Evolutionary conservation across 2,329 filamentous ascomycete genomes (phyloP).

Genomic region (Setomelanomma holmii): DNA sequence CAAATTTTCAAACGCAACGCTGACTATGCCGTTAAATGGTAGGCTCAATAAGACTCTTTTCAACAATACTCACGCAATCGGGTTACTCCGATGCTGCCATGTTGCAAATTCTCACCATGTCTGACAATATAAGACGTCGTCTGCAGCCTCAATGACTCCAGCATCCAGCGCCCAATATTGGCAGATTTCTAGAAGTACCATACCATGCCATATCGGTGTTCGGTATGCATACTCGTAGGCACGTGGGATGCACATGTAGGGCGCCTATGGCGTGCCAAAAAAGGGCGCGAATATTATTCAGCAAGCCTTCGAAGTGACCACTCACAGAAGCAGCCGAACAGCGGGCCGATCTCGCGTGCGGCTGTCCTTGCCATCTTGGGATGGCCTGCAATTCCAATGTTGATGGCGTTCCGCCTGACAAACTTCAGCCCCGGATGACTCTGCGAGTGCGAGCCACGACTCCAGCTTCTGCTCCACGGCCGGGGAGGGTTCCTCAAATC

Average conservation of each 20-base stretch:
- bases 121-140: not conserved
- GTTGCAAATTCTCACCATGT: constrained; percentile 7
- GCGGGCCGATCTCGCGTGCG: constrained; percentile 14
- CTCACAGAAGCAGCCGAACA: constrained; percentile 5
- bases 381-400: constrained; percentile 18
- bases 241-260: constrained; percentile 11
- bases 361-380: constrained; percentile 10
- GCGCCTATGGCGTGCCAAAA: constrained; percentile 20
- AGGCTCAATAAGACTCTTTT: constrained; percentile 18
- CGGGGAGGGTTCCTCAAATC: not conserved
- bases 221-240: constrained; percentile 8
- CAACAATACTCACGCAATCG: constrained; percentile 14
- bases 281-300: constrained; percentile 29
- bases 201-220: constrained; percentile 3
- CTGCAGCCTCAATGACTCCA: constrained; percentile 1
- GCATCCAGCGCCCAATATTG: not conserved
- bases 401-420: constrained; percentile 21
- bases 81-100: constrained; percentile 20
- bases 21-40: constrained; percentile 30
- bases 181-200: not conserved
- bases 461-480: not conserved
- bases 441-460: not conserved
- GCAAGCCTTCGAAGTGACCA: constrained; percentile 15
- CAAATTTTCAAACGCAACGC: constrained; percentile 25
- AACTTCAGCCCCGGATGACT: constrained; percentile 3